These are phyloP conservation scores for Aspergillus uvarum DNA, from an alignment of 2,329 filamentous ascomycete species.

Conservation along the genomic window DNA sequence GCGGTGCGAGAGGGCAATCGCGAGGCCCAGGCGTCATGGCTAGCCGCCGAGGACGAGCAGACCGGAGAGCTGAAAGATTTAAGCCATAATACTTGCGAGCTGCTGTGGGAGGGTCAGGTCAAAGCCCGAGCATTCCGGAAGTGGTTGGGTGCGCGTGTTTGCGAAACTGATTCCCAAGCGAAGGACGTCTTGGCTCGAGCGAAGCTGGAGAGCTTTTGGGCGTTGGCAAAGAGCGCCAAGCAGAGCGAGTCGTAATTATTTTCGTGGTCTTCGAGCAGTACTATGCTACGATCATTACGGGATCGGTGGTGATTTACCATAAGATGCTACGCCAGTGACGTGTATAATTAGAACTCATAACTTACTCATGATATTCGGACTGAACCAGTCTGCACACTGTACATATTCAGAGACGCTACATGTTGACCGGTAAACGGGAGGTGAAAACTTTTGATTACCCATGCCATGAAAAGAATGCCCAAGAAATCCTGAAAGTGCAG, in stretches of 20 bases:
- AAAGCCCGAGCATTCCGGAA: slow-evolving; percentile 78
- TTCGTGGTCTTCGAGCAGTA: neutral
- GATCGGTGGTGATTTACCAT: slow-evolving; percentile 5
- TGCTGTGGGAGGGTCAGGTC: slow-evolving; percentile 90
- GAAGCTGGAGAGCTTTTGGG: slow-evolving; percentile 97
- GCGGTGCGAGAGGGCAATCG: slow-evolving; percentile 57
- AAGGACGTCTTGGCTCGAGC: slow-evolving; percentile 73
- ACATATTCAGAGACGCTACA: neutral
- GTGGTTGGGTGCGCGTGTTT: slow-evolving; percentile 80
- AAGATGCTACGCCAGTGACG: neutral
- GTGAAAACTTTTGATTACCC: slow-evolving; percentile 2
- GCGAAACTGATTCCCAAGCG: slow-evolving; percentile 87
- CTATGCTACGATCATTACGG: neutral
- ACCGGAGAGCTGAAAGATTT: slow-evolving; percentile 75
- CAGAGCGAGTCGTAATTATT: slow-evolving; percentile 28
- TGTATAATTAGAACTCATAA: neutral
- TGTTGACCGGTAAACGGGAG: neutral
- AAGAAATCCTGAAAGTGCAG: neutral
- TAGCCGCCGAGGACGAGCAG: slow-evolving; percentile 74
- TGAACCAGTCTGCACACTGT: neutral
- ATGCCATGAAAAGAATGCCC: slow-evolving; percentile 4
- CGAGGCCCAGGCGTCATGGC: slow-evolving; percentile 67
- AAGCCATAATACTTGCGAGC: slow-evolving; percentile 73
- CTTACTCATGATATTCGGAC: neutral
- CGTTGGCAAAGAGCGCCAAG: slow-evolving; percentile 70